These are phyloP conservation scores for Stylosanthes scabra DNA, from an alignment of 331 rosid genomes.

Conservation along the genomic window DNA sequence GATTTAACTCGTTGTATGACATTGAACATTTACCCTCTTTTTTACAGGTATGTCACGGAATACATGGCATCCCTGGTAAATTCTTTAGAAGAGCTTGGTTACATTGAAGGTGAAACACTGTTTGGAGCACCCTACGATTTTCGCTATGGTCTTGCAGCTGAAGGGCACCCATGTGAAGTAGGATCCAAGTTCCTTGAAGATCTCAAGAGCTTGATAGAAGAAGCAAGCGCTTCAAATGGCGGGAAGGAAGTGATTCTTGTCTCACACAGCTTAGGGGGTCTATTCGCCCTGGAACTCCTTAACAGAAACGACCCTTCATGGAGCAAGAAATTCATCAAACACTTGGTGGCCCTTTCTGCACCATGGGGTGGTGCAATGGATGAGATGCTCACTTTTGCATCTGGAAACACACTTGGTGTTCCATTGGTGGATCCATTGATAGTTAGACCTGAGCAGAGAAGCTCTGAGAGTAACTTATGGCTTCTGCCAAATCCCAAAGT, in stretches of 20 bases:
- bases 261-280: constrained; percentile 88
- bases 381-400: constrained; percentile 81
- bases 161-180: constrained; percentile 69
- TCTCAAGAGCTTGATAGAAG: constrained; percentile 68
- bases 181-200: constrained; percentile 77
- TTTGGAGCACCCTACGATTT: constrained; percentile 97
- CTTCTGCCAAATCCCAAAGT: constrained; percentile 77
- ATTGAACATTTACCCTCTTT: too few species aligned
- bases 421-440: constrained; percentile 80
- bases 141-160: constrained; percentile 83
- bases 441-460: constrained; percentile 81
- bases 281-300: constrained; percentile 71
- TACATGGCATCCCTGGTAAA: constrained; percentile 80
- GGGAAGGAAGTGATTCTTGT: constrained; percentile 79
- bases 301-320: constrained; percentile 68
- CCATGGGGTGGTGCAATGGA: constrained; percentile 94
- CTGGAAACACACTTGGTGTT: constrained; percentile 79
- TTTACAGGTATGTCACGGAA: constrained; percentile 56
- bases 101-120: constrained; percentile 61
- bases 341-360: constrained; percentile 72
- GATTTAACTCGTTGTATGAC: too few species aligned
- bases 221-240: constrained; percentile 67
- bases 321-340: constrained; percentile 68
- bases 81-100: constrained; percentile 68
- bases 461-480: constrained; percentile 89